These are phyloP conservation scores for Rhizopogon parksii DNA, from an alignment of 1,284 basidiomycete species.

Conservation along the genomic window DNA sequence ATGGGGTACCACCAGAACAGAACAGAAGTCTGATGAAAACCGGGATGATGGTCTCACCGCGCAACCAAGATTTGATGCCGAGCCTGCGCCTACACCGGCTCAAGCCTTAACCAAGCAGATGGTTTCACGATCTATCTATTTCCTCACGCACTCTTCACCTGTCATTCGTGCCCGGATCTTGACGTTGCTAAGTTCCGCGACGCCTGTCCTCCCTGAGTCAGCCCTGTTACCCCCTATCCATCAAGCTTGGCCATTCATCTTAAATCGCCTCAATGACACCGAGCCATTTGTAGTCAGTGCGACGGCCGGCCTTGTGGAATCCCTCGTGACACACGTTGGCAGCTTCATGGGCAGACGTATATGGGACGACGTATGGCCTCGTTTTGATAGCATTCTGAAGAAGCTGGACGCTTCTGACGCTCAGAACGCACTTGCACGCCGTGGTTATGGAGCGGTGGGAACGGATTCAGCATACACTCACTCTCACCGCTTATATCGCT, in stretches of 20 bases:
- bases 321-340: constrained; percentile 62
- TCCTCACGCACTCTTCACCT: constrained; percentile 82
- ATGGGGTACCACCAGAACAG: constrained; percentile 37
- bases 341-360: constrained; percentile 78
- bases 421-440: constrained; percentile 55
- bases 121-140: constrained; percentile 78
- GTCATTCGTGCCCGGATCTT: constrained; percentile 79
- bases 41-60: constrained; percentile 15
- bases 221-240: constrained; percentile 79
- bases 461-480: constrained; percentile 69
- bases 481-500: constrained; percentile 68
- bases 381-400: constrained; percentile 54
- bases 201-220: constrained; percentile 68
- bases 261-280: constrained; percentile 70
- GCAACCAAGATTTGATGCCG: constrained; percentile 29
- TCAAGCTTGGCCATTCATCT: constrained; percentile 81
- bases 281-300: constrained; percentile 75
- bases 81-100: constrained; percentile 54
- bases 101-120: constrained; percentile 79
- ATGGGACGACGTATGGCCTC: constrained; percentile 89
- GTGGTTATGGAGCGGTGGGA: constrained; percentile 43
- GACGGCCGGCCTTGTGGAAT: constrained; percentile 64
- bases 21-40: constrained; percentile 23
- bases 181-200: constrained; percentile 61
- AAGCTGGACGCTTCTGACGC: constrained; percentile 56